Percentiles rank a stretch among this genome's conserved stretches.
phyloP scores from a whole-genome alignment of 495 filamentous ascomycete species.

The Extremus antarcticus region DNA sequence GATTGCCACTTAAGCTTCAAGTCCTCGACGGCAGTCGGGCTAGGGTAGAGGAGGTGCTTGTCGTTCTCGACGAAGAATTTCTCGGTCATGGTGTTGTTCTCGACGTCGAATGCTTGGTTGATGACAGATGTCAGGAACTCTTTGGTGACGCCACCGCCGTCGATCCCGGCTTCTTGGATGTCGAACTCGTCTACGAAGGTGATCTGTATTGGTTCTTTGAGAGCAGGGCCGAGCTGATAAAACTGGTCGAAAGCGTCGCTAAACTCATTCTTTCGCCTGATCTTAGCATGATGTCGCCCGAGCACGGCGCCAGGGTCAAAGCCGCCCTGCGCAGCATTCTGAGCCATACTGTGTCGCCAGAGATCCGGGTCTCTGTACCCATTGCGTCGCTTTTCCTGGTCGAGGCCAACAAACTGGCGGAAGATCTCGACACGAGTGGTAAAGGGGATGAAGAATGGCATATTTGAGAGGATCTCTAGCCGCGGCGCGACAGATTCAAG shows the following conservation, averaged over 20 bases:
- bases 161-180: slow-evolving; percentile 81
- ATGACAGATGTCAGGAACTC: slow-evolving; percentile 92
- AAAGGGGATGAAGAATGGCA: slow-evolving; percentile 97
- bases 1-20: slow-evolving; percentile 47
- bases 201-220: slow-evolving; percentile 97
- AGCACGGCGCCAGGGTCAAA: slow-evolving; percentile 40
- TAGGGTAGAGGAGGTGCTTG: slow-evolving; percentile 82
- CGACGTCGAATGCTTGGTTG: slow-evolving; percentile 66
- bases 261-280: slow-evolving; percentile 71
- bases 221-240: slow-evolving; percentile 63
- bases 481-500: slow-evolving; percentile 69
- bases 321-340: slow-evolving; percentile 4
- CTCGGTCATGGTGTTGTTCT: slow-evolving; percentile 32
- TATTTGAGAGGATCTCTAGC: slow-evolving; percentile 82
- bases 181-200: slow-evolving; percentile 90
- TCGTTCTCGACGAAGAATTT: slow-evolving; percentile 75
- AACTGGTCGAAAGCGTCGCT: slow-evolving; percentile 78
- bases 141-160: slow-evolving; percentile 95
- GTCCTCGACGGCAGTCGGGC: slow-evolving; percentile 69
- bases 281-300: slow-evolving; percentile 66
- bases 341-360: slow-evolving; percentile 56
- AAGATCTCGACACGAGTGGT: slow-evolving; percentile 87
- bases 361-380: slow-evolving; percentile 67
- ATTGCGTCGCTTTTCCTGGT: slow-evolving; percentile 61
- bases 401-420: slow-evolving; percentile 74